Evolutionary conservation across 805 yeast species (phyloP), one percentile per base, ranked within the genome.

Genomic region (Cyberlindnera saturnus): DNA sequence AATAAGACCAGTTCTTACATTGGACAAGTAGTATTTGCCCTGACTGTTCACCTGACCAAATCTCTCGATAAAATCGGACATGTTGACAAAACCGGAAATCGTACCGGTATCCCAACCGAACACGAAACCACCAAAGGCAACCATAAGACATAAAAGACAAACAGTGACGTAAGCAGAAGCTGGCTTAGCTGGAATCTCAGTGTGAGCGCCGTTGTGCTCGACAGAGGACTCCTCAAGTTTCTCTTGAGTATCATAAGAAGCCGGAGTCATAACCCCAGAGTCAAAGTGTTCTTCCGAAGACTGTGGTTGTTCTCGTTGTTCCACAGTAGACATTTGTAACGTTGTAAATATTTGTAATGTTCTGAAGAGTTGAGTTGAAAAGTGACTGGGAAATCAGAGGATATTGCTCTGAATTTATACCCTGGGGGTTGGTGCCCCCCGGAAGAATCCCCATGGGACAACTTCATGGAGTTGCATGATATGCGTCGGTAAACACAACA

Each of bases 21-120:
- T 70, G 16, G 81, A 71, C 44, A 78, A 59, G 52, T 68, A 67
- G 53, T 64, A 59, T 4, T 55, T 64, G 46, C 85, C 85, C 1
- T 55, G 50, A n/a, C 57, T 52, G 44, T 47, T 44, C 9, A 52
- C 17, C 51, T 70, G 67, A 60, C 87, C 88, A 51, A 82, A 82
- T 59, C 86, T 70, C 33, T 56, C 48, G 39, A 63, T 56, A 65
- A 73, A 82, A 55, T 81, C 84, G 16, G 74, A 53, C 55, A 63
- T 65, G 55, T 77, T 75, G 40, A 81, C 82, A 53, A 82, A 80
- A 48, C 88, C 88, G 17, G 86, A 78, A 59, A 82, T 80, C 49
- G 89, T 82, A 71, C 89, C 89, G 35, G 88, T 81, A 68, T 82
- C 90, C 76, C 84, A 82, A 50, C 90, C 90, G 55, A 80, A 82